phyloP scores from a whole-genome alignment of 306 rosid genomes.

The Carpinus fangiana region DNA sequence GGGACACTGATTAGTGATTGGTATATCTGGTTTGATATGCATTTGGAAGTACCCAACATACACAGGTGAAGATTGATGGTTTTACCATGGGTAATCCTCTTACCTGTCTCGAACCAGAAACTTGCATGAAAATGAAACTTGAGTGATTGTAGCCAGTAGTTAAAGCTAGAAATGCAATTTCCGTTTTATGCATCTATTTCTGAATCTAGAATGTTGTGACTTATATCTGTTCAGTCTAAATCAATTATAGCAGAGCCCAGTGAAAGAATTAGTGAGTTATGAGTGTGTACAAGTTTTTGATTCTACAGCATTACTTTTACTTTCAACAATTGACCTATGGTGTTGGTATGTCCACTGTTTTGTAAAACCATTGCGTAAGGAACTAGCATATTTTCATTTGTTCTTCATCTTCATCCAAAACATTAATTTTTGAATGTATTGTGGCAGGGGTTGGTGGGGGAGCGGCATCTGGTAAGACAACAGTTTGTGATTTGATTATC shows the following conservation, averaged over 20 bases:
- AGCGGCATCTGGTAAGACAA: conserved; percentile 94
- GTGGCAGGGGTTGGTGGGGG: conserved; percentile 95
- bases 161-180: not conserved
- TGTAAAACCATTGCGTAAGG: not conserved
- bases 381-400: not conserved
- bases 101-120: not conserved
- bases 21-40: not conserved
- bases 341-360: not conserved
- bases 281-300: conserved; percentile 4
- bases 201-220: not conserved
- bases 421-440: not conserved
- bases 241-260: not conserved
- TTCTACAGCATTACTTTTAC: not conserved
- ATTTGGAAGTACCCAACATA: not conserved
- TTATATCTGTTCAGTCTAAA: not conserved
- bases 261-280: not conserved
- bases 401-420: conserved; percentile 1
- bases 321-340: not conserved
- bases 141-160: not conserved
- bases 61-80: conserved; percentile 7
- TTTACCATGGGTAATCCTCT: conserved; percentile 1
- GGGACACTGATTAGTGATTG: not conserved
- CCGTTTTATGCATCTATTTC: not conserved
- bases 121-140: not conserved
- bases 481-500: conserved; percentile 96